Conservation (phyloP, 2,329 filamentous ascomycete genomes). For the Dendryphion nanum region DNA sequence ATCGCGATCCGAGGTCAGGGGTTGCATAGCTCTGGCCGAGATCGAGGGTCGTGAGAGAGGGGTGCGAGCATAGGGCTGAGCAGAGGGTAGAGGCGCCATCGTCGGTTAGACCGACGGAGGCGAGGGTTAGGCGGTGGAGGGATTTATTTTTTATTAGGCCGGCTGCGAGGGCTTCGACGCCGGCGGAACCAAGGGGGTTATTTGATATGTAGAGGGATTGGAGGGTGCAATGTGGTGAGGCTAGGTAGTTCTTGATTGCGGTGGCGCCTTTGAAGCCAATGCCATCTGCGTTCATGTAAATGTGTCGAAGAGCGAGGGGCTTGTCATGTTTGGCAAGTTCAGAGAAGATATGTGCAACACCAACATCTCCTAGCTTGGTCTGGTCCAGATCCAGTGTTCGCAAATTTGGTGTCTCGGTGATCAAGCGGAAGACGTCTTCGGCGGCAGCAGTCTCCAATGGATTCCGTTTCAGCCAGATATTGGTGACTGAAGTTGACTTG, state of each 20-base stretch:
- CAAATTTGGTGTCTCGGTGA: slow-evolving; percentile 44
- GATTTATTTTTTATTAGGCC: slow-evolving; percentile 20
- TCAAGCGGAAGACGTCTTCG: slow-evolving; percentile 44
- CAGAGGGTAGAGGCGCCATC: slow-evolving; percentile 41
- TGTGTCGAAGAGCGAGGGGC: slow-evolving; percentile 21
- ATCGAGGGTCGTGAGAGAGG: slow-evolving; percentile 41
- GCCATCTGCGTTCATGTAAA: slow-evolving; percentile 36
- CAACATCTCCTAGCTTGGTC: slow-evolving; percentile 51
- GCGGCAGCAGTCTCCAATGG: slow-evolving; percentile 45
- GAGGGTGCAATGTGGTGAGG: slow-evolving; percentile 22
- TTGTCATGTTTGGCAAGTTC: slow-evolving; percentile 34
- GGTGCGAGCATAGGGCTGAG: slow-evolving; percentile 35
- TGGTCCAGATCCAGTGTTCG: slow-evolving; percentile 56
- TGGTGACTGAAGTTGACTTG: slow-evolving; percentile 45
- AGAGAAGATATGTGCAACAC: slow-evolving; percentile 46
- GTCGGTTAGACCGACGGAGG: slow-evolving; percentile 47
- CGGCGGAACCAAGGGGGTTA: slow-evolving; percentile 32
- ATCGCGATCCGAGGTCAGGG: slow-evolving; percentile 34
- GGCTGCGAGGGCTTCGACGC: slow-evolving; percentile 17
- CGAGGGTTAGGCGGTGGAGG: slow-evolving; percentile 35
- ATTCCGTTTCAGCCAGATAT: slow-evolving; percentile 57
- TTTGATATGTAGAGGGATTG: slow-evolving; percentile 31
- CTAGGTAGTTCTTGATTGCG: slow-evolving; percentile 26
- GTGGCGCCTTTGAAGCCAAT: slow-evolving; percentile 20
- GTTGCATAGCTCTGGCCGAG: slow-evolving; percentile 51